phyloP scores from a whole-genome alignment of 1,284 basidiomycete genomes.

The Blastosporella zonata region DNA sequence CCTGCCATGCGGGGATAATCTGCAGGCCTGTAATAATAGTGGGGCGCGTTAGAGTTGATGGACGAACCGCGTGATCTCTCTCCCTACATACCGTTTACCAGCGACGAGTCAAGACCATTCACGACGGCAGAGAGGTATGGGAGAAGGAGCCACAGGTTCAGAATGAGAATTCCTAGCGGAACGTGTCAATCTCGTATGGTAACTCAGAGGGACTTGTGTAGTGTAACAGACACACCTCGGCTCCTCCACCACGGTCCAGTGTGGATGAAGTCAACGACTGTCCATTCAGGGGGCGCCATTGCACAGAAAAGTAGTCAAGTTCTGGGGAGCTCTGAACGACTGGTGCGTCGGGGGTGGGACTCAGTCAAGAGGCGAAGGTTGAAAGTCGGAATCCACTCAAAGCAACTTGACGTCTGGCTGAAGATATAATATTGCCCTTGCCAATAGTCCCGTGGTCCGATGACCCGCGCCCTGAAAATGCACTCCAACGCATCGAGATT shows the following conservation, averaged over 20 bases:
- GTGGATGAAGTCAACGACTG: constrained; percentile 56
- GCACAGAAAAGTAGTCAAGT: background rate
- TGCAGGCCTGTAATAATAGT: constrained; percentile 47
- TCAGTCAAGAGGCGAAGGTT: background rate
- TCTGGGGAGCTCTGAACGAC: background rate
- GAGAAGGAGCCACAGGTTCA: constrained; percentile 58
- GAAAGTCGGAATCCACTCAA: background rate
- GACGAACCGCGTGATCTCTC: background rate
- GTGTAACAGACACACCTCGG: constrained; percentile 42
- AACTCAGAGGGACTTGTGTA: background rate
- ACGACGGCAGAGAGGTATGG: constrained; percentile 58
- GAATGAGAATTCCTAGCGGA: constrained; percentile 50
- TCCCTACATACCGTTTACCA: constrained; percentile 51
- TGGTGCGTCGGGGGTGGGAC: constrained; percentile 1
- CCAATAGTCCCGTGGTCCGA: constrained; percentile 6
- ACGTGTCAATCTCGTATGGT: background rate
- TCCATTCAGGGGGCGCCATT: constrained; percentile 41
- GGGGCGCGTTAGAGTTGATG: constrained; percentile 3
- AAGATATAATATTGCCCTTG: constrained; percentile 4
- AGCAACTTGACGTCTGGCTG: background rate
- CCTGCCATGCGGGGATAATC: constrained; percentile 60
- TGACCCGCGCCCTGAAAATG: constrained; percentile 1
- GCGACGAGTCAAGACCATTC: constrained; percentile 62
- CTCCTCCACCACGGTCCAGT: constrained; percentile 61
- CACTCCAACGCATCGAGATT: background rate